Evolutionary conservation across 202 grass and related monocot genomes (phyloP).

Genomic region (Sporobolus alterniflorus): DNA sequence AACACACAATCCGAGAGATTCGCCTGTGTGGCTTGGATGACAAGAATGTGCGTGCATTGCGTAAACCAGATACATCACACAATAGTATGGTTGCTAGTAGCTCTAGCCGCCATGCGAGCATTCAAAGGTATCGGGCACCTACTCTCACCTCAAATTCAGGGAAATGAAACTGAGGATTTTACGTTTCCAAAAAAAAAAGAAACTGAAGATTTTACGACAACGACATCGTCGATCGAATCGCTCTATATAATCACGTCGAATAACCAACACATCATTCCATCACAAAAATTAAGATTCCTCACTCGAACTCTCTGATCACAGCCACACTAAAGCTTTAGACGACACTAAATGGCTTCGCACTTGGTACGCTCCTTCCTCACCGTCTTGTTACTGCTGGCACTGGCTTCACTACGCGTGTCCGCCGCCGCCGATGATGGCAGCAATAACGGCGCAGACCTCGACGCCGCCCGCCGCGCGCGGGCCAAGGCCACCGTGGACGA

Average conservation of each 20-base stretch:
- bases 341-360: not conserved
- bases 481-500: not conserved
- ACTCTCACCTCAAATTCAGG: conserved; percentile 8
- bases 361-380: not conserved
- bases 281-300: no score
- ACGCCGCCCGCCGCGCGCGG: not conserved
- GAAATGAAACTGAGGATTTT: not conserved
- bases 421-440: not conserved
- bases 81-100: not conserved
- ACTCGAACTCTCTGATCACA: not conserved
- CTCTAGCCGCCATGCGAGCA: conserved; percentile 44
- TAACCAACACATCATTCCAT: not conserved
- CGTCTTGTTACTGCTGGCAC: not conserved
- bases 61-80: conserved; percentile 31
- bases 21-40: conserved; percentile 23
- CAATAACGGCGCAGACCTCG: not conserved
- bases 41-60: not conserved
- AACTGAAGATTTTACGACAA: not conserved
- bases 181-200: no score
- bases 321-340: not conserved
- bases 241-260: no score
- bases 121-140: conserved; percentile 29
- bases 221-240: not conserved
- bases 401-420: not conserved
- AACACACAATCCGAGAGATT: conserved; percentile 42